phyloP scores from a whole-genome alignment of 805 yeast species.

The Candida sakaeoensis region DNA sequence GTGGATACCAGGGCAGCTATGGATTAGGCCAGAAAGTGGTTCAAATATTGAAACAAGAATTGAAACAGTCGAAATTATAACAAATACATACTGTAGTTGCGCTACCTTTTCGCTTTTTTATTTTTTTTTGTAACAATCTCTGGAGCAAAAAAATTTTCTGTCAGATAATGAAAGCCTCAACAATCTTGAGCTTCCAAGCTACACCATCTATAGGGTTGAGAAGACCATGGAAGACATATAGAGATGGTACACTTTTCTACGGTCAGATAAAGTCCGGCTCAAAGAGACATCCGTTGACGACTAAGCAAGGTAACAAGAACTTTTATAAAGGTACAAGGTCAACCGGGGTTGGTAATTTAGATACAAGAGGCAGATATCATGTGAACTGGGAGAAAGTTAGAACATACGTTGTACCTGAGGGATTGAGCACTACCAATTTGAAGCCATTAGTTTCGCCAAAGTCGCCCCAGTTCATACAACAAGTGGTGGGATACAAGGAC shows the following conservation, averaged over 20 bases:
- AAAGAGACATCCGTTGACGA: constrained; percentile 77
- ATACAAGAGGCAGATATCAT: constrained; percentile 68
- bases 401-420: constrained; percentile 80
- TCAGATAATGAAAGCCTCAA: constrained; percentile 51
- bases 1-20: constrained; percentile 72
- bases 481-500: constrained; percentile 62
- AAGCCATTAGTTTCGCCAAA: constrained; percentile 77
- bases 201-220: constrained; percentile 48
- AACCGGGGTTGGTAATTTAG: constrained; percentile 82
- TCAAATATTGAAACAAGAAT: constrained; percentile 8
- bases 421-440: constrained; percentile 36
- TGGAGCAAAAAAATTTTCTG: background rate
- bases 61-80: constrained; percentile 3
- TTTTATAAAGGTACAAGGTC: constrained; percentile 96
- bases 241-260: constrained; percentile 80
- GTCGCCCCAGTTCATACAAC: constrained; percentile 66
- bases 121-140: no score
- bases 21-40: constrained; percentile 56
- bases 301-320: constrained; percentile 92
- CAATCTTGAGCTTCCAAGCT: constrained; percentile 43
- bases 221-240: constrained; percentile 86
- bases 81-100: no score
- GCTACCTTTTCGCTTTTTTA: constrained; percentile 2
- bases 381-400: constrained; percentile 84
- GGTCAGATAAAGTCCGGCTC: constrained; percentile 77